Evolutionary conservation across 2,329 filamentous ascomycete species (phyloP), one percentile per base, ranked within the genome.

Genomic region (Calonectria leucothoes): DNA sequence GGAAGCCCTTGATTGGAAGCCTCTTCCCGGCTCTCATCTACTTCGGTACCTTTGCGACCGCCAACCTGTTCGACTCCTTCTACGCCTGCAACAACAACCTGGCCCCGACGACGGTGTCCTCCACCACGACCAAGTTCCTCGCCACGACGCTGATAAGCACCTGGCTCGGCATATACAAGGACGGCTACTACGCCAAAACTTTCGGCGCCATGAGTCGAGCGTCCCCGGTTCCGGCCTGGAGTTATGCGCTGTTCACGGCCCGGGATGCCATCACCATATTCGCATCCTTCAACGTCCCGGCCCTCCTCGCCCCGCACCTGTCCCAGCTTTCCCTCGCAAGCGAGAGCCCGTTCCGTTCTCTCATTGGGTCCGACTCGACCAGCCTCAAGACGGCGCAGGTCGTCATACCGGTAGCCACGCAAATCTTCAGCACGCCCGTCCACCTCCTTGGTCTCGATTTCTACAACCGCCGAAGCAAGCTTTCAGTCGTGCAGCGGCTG

Each of bases 41-140:
- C 51, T 80, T 80, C 49, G 78, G 78, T 55, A 80, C 78, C 31
- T 80, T 79, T 33, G 78, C 78, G 2, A 80, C 78, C 0, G 77
- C 78, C 55, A 80, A 80, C 66, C 66, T 79, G 49, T 79, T 80
- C 48, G 78, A 80, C 31, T 77, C 78, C 5, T 74, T 80, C 33
- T 71, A 80, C 15, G 76, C 78, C 2, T 70, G 75, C 64, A 72
- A 25, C 69, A 77, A 67, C 71, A 71, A 35, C 74, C 64, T 65
- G 66, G 79, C 12, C 76, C 76, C 6, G 57, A 75, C 20, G 51
- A 66, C 77, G 2, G 71, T 78, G 10, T 80, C 77, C 59, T 69
- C 78, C 0, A 77, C 78, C 1, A 70, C 78, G 1, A 67, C 77
- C 42, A 80, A 80, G 63, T 80, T 80, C 33, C 61, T 77, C 11